phyloP scores from a whole-genome alignment of 805 yeast genomes.

The Candida saitoana region DNA sequence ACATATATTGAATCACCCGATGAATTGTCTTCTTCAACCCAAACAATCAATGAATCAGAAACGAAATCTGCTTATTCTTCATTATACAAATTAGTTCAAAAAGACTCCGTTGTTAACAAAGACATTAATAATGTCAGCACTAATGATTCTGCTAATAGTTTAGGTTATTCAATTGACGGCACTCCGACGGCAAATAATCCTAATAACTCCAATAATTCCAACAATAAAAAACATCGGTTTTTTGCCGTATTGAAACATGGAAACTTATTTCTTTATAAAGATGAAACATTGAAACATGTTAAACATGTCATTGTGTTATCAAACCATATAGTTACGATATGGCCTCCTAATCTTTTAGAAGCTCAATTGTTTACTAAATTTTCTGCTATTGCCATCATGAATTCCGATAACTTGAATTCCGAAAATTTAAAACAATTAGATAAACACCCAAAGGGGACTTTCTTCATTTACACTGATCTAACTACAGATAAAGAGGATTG shows the following conservation, averaged over 20 bases:
- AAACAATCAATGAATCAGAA: conserved; percentile 38
- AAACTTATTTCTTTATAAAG: conserved; percentile 78
- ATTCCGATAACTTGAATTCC: conserved; percentile 7
- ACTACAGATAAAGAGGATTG: conserved; percentile 88
- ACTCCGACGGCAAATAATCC: conserved; percentile 1
- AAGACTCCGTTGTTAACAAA: conserved; percentile 12
- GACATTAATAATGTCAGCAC: conserved; percentile 7
- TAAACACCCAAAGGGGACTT: conserved; percentile 39
- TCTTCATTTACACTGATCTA: conserved; percentile 69
- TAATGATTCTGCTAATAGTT: conserved; percentile 4
- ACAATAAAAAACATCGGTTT: conserved; percentile 51
- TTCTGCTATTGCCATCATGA: conserved; percentile 69
- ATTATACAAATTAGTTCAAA: conserved; percentile 53
- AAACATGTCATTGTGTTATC: conserved; percentile 76
- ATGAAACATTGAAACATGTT: conserved; percentile 59
- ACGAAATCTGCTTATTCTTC: conserved; percentile 58
- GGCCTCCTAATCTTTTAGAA: conserved; percentile 80
- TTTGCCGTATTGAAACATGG: conserved; percentile 81
- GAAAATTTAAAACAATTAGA: conserved; percentile 13
- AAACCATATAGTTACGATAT: conserved; percentile 65
- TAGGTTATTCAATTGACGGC: conserved; percentile 1
- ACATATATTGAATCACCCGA: conserved; percentile 51
- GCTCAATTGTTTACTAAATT: conserved; percentile 76
- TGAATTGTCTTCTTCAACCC: conserved; percentile 47
- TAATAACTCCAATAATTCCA: conserved; percentile 6